phyloP scores from a whole-genome alignment of 2,329 filamentous ascomycete genomes.

The Epichloe sibirici region DNA sequence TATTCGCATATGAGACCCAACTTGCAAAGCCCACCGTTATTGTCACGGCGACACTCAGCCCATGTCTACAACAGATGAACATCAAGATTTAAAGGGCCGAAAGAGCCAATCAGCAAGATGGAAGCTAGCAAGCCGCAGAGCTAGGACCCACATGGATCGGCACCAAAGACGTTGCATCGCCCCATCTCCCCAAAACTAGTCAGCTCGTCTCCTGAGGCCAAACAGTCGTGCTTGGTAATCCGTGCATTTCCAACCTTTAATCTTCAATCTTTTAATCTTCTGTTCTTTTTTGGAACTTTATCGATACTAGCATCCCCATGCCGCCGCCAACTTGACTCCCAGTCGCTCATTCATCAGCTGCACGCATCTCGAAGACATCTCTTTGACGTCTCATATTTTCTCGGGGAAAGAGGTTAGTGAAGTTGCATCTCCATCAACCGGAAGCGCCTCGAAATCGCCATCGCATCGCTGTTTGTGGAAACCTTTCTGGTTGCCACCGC shows the following conservation, averaged over 20 bases:
- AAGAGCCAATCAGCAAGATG: background rate
- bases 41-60: no score
- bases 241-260: no score
- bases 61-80: no score
- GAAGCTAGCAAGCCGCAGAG: background rate
- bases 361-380: background rate
- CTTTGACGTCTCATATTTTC: background rate
- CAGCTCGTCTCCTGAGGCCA: background rate
- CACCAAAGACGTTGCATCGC: background rate
- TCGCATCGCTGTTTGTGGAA: background rate
- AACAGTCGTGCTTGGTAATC: background rate
- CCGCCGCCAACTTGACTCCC: background rate
- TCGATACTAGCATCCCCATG: background rate
- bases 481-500: background rate
- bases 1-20: no score
- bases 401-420: background rate
- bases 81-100: background rate
- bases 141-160: background rate
- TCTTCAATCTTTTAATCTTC: no score
- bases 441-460: background rate
- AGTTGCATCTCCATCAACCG: background rate
- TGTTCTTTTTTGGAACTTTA: background rate
- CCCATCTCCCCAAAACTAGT: background rate
- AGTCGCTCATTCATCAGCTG: background rate
- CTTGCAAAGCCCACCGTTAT: no score